phyloP scores from a whole-genome alignment of 176 grass and related monocot genomes.

The Sorghum bicolor region DNA sequence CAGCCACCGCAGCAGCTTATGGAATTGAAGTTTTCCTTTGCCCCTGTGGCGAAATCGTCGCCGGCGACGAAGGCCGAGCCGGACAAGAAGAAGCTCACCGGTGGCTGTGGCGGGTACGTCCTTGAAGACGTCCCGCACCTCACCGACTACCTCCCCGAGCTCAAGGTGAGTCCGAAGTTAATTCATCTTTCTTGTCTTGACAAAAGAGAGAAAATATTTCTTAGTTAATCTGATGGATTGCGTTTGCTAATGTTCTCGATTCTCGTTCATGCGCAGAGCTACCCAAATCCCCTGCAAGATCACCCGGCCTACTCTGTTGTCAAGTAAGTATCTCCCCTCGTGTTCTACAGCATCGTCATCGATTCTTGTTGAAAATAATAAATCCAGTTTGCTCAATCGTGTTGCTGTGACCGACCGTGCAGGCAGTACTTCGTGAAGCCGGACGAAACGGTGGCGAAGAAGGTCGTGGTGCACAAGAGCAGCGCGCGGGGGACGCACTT shows the following conservation, averaged over 20 bases:
- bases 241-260: not conserved
- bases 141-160: constrained; percentile 46
- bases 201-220: not conserved
- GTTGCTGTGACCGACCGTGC: not conserved
- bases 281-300: constrained; percentile 80
- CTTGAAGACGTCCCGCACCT: constrained; percentile 78
- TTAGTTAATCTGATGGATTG: not conserved
- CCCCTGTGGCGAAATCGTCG: too few species aligned
- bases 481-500: constrained; percentile 68
- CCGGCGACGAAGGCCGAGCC: too few species aligned
- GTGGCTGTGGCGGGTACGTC: constrained; percentile 55
- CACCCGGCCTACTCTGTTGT: constrained; percentile 85
- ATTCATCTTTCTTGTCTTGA: not conserved
- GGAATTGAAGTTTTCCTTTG: too few species aligned
- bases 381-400: not conserved
- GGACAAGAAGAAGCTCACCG: not conserved
- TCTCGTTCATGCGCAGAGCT: constrained; percentile 27
- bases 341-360: not conserved
- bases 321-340: constrained; percentile 42
- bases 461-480: constrained; percentile 76
- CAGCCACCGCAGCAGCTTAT: too few species aligned
- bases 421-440: constrained; percentile 78
- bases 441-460: constrained; percentile 72
- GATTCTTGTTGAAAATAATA: not conserved
- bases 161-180: constrained; percentile 15